A percentile compares a stretch with the other conserved stretches of the same genome.
Conservation (phyloP, 2,329 filamentous ascomycete species). For the Fusarium sp. region DNA sequence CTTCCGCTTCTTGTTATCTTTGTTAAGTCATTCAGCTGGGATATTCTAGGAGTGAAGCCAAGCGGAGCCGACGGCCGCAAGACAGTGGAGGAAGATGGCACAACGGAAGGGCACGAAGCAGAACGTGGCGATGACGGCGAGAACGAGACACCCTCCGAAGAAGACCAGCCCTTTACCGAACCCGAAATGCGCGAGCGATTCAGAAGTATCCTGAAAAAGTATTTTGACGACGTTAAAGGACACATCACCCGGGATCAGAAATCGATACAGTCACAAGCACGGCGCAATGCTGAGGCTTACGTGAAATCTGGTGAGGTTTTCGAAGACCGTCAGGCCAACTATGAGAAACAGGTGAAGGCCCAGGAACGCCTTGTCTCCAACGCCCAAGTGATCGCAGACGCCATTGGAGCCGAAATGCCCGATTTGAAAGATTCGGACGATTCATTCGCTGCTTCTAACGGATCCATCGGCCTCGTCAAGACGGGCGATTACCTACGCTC, state of each 20-base stretch:
- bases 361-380: conserved; percentile 92
- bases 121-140: conserved; percentile 57
- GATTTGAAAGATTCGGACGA: conserved; percentile 88
- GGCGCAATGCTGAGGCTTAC: conserved; percentile 96
- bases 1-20: conserved; percentile 93
- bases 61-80: conserved; percentile 82
- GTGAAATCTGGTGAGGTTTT: conserved; percentile 99
- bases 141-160: conserved; percentile 49
- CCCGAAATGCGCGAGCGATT: conserved; percentile 87
- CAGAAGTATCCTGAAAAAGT: conserved; percentile 84
- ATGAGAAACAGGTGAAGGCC: conserved; percentile 91
- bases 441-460: conserved; percentile 71
- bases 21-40: conserved; percentile 96
- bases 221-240: conserved; percentile 91
- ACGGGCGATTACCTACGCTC: conserved; percentile 92
- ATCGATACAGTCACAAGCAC: conserved; percentile 84
- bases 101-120: conserved; percentile 57
- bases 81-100: conserved; percentile 84
- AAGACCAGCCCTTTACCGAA: conserved; percentile 80
- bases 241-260: conserved; percentile 95
- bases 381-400: conserved; percentile 90
- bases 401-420: conserved; percentile 91
- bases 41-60: conserved; percentile 84
- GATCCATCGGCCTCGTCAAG: conserved; percentile 92
- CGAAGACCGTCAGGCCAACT: conserved; percentile 94